These are phyloP conservation scores for Nidularia sp. DNA, from an alignment of 768 basidiomycete species.

Conservation along the genomic window DNA sequence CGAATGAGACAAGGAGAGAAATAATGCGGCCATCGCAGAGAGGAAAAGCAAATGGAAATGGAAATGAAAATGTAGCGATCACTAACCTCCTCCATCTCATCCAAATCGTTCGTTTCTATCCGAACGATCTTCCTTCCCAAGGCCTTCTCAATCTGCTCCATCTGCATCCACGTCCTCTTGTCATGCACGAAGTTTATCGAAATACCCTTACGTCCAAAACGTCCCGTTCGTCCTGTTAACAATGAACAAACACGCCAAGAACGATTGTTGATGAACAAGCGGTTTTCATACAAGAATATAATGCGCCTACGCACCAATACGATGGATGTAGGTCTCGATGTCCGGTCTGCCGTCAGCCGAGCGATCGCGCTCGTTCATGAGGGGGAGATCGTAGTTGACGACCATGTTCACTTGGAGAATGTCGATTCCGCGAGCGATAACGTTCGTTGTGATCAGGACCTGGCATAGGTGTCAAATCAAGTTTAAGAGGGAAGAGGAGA, in stretches of 20 bases:
- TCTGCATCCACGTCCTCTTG: constrained; percentile 79
- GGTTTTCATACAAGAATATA: not conserved
- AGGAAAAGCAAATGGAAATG: not conserved
- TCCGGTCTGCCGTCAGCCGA: constrained; percentile 65
- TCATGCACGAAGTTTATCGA: constrained; percentile 98
- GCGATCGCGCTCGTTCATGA: constrained; percentile 69
- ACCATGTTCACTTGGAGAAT: constrained; percentile 99
- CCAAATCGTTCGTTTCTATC: constrained; percentile 87
- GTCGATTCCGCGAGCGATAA: constrained; percentile 97
- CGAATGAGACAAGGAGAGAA: too few species aligned
- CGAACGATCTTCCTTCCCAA: constrained; percentile 76
- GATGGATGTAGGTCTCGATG: constrained; percentile 95
- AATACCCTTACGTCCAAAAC: constrained; percentile 95
- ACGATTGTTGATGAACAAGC: not conserved
- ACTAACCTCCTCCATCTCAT: constrained; percentile 89
- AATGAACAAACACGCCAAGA: not conserved
- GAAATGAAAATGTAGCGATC: constrained; percentile 2
- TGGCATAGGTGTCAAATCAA: constrained; percentile 9
- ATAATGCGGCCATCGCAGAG: not conserved
- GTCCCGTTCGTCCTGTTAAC: constrained; percentile 84
- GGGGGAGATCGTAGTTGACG: constrained; percentile 96
- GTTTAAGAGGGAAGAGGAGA: not conserved
- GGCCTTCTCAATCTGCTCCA: constrained; percentile 82
- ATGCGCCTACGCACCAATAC: constrained; percentile 67
- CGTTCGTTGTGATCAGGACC: constrained; percentile 95